Evolutionary conservation across 768 basidiomycete species (phyloP), one percentile per base, ranked within the genome.

Genomic region (Lyophyllum semitale): DNA sequence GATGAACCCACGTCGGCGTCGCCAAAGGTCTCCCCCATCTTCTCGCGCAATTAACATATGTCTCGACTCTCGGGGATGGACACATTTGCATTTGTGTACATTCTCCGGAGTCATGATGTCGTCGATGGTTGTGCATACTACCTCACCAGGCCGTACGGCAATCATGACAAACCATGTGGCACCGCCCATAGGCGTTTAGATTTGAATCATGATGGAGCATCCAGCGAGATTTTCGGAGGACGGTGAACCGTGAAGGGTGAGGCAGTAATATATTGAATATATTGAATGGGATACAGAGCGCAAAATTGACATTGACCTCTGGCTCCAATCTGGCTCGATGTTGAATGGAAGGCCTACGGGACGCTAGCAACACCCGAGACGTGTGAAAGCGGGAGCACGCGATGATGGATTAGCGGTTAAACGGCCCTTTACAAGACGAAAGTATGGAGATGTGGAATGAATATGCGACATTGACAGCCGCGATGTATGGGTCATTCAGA

Each of bases 381-480:
- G 43, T 53, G 45, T 40, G 58, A 58, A 49, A 54, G 29, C 22
- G 37, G 32, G 33, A 53, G 41, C 50, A 40, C 51, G 44, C 53
- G 50, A 49, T 57, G 54, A 59, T 59, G 54, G 42, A 60, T 63
- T 59, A 62, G 54, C 38, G 26, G 50, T 50, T 54, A 48, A 56
- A 57, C 49, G 45, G 23, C 47, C 54, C 53, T 53, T 55, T 60
- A 58, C 54, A 59, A 54, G 35, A 53, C 32, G 18, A 32, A 54
- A 46, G 44, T 55, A 63, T 48, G 51, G 43, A 59, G 29, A 54
- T 12, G 22, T 58, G 44, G 26, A 52, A 52, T 55, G 40, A 52
- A 59, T 50, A 51, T 48, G 55, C 22, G 20, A 33, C 40, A 42
- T 45, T 38, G 44, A 38, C 48, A 35, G 38, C 35, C 51, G 38